A percentile compares a stretch with the other conserved stretches of the same genome.
Conservation (phyloP, 2,329 filamentous ascomycete species). For the Penicillium sp. region DNA sequence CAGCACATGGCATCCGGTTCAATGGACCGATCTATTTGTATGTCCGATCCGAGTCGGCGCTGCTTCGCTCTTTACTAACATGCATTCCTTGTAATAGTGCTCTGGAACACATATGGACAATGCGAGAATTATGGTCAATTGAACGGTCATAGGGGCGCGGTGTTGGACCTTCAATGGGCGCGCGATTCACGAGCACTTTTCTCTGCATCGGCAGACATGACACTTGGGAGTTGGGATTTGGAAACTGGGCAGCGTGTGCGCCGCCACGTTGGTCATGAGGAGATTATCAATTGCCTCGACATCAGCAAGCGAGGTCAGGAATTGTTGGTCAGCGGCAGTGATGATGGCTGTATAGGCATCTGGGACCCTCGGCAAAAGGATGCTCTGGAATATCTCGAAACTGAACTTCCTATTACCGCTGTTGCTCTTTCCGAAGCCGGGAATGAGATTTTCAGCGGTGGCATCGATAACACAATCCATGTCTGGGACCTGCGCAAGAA, state of each 20-base stretch:
- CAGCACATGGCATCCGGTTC: conserved; percentile 88
- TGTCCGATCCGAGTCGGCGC: conserved; percentile 28
- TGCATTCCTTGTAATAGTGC: conserved; percentile 51
- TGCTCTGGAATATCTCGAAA: conserved; percentile 80
- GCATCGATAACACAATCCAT: conserved; percentile 95
- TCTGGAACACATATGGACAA: conserved; percentile 88
- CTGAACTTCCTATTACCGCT: conserved; percentile 86
- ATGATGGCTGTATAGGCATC: conserved; percentile 88
- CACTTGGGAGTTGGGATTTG: conserved; percentile 89
- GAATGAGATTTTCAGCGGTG: conserved; percentile 89
- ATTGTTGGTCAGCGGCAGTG: conserved; percentile 80
- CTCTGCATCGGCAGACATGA: conserved; percentile 88
- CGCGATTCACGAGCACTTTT: conserved; percentile 87
- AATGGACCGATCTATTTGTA: conserved; percentile 88
- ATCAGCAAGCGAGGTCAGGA: conserved; percentile 87
- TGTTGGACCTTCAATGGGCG: conserved; percentile 93
- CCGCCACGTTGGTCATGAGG: conserved; percentile 85
- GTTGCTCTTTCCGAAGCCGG: conserved; percentile 88
- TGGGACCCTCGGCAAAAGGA: conserved; percentile 94
- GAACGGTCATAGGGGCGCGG: conserved; percentile 80
- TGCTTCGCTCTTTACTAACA: not conserved
- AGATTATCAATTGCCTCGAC: conserved; percentile 89
- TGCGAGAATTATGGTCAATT: conserved; percentile 92
- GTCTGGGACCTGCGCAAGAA: conserved; percentile 97
- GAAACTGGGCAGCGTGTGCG: conserved; percentile 89